Evolutionary conservation across 2,329 filamentous ascomycete genomes (phyloP), one percentile per base, ranked within the genome.

Genomic region (Canariomyces notabilis): DNA sequence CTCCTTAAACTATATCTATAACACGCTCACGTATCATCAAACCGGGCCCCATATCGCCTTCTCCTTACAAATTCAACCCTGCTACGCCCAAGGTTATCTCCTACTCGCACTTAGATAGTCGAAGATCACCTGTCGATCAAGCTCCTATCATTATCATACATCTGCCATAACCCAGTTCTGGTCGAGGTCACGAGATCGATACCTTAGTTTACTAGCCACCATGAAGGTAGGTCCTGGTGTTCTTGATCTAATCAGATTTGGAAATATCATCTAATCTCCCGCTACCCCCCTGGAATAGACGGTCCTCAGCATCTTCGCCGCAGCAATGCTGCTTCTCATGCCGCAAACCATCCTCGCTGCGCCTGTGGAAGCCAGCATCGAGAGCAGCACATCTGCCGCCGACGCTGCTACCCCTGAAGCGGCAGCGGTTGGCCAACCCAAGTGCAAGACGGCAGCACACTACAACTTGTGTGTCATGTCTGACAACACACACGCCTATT

Each of bases 381-480:
- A 18, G 18, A 29, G 2, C 41, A 22, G 16, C 15, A 15, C 35
- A 12, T 11, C 15, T 20, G 29, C 11, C 3, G 34, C 11, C 12
- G 46, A 44, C 8, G 19, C 22, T 5, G n/a, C 36, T 11, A 23
- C 36, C 3, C 31, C 20, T 21, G 32, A 16, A 15, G 22, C 29
- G 3, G 44, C 44, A 5, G 39, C 29, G 20, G 40, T 46, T 23
- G 48, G 51, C 42, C 22, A 42, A 3, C 53, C 54, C 7, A 29
- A 29, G 21, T 57, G 55, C 51, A 50, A 48, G 40, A 43, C 49
- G 26, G 6, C 34, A 3, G 31, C 33, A 7, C 39, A 53, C 19
- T 20, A 41, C 19, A 46, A 48, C 21, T 32, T 57, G 3, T 57
- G 55, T 12, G 26, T 29, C 48, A 42, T 41, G 15, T 36, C 55